Evolutionary conservation across 73 alveolate genomes (phyloP), one percentile per base, ranked within the genome.

Genomic region (Blepharisma stoltei): DNA sequence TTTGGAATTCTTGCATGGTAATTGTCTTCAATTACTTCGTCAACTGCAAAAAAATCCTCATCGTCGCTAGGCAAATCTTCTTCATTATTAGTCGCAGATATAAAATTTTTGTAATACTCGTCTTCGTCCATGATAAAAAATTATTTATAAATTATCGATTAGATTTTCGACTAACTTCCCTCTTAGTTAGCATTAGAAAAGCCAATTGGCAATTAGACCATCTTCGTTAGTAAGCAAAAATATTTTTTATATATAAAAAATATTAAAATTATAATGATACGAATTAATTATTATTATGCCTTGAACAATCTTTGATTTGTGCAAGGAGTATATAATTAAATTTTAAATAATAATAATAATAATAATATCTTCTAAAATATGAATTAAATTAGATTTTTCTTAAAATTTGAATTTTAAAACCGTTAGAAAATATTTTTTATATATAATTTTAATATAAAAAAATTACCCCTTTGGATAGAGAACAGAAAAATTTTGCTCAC

Each of bases 1-100:
- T 18, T 50, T 50, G 65, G 65, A 50, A 50, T 18, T 14, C 65
- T 11, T 50, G 65, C 65, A 14, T 50, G n/a, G 65, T 14, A 50
- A 50, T 18, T 50, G 65, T 50, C 65, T 50, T 50, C 65, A 14
- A 50, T 18, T 18, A 14, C 27, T 11, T 50, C 65, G 2, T 50
- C 65, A 14, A 18, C 27, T 18, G 65, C 65, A 14, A 50, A 18
- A 18, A 14, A 50, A 14, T 50, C 65, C 21, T 50, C 65, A 14
- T 50, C 65, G 65, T 50, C 65, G 65, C 65, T 50, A 14, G 65
- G 65, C n/a, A 50, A 14, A 11, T 50, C 65, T 50, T 50, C 65
- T 18, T 50, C 27, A 50, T 50, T 14, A 50, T 50, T 32, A 32
- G 65, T 50, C 0, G 27, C 21, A 14, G n/a, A 14, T 14, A 50